These are phyloP conservation scores for Emmonsiellopsis sp. DNA, from an alignment of 2,329 filamentous ascomycete species.

Conservation along the genomic window DNA sequence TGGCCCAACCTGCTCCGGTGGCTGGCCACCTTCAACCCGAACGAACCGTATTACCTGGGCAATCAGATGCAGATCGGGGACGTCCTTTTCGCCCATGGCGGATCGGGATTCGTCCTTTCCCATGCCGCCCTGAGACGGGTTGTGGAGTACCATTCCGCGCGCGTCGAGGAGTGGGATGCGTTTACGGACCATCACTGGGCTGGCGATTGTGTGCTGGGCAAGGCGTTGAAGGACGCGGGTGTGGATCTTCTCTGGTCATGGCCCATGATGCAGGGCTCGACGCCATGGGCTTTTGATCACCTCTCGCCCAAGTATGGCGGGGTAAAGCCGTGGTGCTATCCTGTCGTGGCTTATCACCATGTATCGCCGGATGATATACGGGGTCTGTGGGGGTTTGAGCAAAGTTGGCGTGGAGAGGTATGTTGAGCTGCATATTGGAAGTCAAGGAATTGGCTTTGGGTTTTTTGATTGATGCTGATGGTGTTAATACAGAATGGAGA, in stretches of 20 bases:
- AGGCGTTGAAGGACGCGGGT: slow-evolving; percentile 38
- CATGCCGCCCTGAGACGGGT: slow-evolving; percentile 39
- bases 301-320: slow-evolving; percentile 29
- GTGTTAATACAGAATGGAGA: slow-evolving; percentile 2
- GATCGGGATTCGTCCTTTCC: slow-evolving; percentile 46
- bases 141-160: slow-evolving; percentile 33
- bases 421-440: neutral
- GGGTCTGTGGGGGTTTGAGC: slow-evolving; percentile 39
- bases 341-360: slow-evolving; percentile 43
- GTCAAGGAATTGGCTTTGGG: neutral
- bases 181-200: slow-evolving; percentile 41
- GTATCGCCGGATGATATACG: slow-evolving; percentile 35
- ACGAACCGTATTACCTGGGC: slow-evolving; percentile 44
- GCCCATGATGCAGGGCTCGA: slow-evolving; percentile 38
- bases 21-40: slow-evolving; percentile 42
- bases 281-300: slow-evolving; percentile 36
- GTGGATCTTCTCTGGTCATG: slow-evolving; percentile 39
- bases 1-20: slow-evolving; percentile 46
- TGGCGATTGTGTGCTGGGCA: slow-evolving; percentile 43
- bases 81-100: slow-evolving; percentile 45
- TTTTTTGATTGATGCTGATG: neutral
- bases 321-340: slow-evolving; percentile 42
- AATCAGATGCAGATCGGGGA: slow-evolving; percentile 45
- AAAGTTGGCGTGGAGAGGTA: slow-evolving; percentile 25
- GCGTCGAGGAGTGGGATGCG: slow-evolving; percentile 35